Base-by-base conservation (phyloP, 169 alveolate genomes). In the Theileria parva region DNA sequence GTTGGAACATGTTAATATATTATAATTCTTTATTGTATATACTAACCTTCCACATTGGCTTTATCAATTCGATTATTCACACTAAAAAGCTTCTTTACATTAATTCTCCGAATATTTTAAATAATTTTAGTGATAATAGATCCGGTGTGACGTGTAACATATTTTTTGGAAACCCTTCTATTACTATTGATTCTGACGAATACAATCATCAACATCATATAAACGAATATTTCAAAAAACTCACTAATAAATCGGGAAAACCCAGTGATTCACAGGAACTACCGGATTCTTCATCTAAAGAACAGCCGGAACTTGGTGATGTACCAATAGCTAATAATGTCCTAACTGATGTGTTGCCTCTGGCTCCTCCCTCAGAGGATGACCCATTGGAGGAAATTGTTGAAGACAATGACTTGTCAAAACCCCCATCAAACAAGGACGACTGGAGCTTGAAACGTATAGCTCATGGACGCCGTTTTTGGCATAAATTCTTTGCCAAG, bases 291-390 rank as follows among this genome's bases (percentile, higher is more conserved):
- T 44, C 53, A 4, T 8, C 53, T 44, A 8, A 13, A 44, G 53
- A 44, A 44, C 19, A 44, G 12, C 3, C 17, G 8, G 8, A 44
- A 0, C 19, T 7, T 44, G 17, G 2, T 44, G 8, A 44, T 44
- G 17, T 44, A 44, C 53, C 53, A 44, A 44, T 44, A 0, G 53
- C 53, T 44, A 60, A 28, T 60, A 28, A 28, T 37, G 75, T 28
- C 59, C 37, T 67, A 32, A 86, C 70, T 28, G 55, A 75, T 63
- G 86, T 76, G 8, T 57, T 77, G 39, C 86, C 90, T 39, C 81
- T 84, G 9, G 90, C 86, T 17, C 86, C 86, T 27, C 74, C 19
- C 32, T 30, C 70, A 27, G 90, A 84, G 81, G 90, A 77, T 75
- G 74, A 77, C 51, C 85, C 76, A 28, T 53, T 75, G 8, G 86